Base-by-base conservation (phyloP, 2,329 filamentous ascomycete genomes). In the Xylaria sp. region DNA sequence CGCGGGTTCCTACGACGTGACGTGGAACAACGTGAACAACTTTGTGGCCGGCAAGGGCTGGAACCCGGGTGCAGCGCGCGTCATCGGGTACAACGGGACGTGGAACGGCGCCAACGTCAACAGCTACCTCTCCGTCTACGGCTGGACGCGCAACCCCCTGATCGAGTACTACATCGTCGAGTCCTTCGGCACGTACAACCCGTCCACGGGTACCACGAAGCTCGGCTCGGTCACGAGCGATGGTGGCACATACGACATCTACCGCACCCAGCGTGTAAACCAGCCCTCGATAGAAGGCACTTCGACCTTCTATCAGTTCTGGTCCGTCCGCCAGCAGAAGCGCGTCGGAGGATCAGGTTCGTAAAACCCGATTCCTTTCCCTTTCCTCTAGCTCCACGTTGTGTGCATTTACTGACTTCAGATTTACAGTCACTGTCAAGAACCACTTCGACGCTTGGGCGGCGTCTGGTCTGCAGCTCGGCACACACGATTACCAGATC, bases 1-100 rank as follows among this genome's bases (percentile, higher is more conserved):
- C 1, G 84, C 76, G 20, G 87, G 88, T 28, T 78, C 80, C 67
- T 89, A 88, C 81, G 83, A 80, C 70, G 81, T 86, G 28, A 79
- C 67, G 7, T 89, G 87, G 87, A 78, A 76, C 55, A 84, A 83
- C 75, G 80, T 80, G 15, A 82, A 81, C 73, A 84, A 86, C 79
- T 84, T 84, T 73, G 84, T 86, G 34, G 84, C 80, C 34, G 85
- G 85, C 70, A 87, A 86, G 79, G 85, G 85, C 13, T 87, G 84
- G 85, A 84, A 82, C 65, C 78, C 78, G 13, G 78, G 78, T 9
- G 58, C 76, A 73, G 6, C 69, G 10, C 76, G 74, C n/a, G 71
- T 73, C 54, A 72, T 79, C 39, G 74, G 65, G 18, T 77, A 78
- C 70, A 79, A 76, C 74, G 77, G 78, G n/a, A 75, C 78, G 54